Base-by-base conservation (phyloP, 2,329 filamentous ascomycete genomes). In the Ophiostoma himal-ulmi region DNA sequence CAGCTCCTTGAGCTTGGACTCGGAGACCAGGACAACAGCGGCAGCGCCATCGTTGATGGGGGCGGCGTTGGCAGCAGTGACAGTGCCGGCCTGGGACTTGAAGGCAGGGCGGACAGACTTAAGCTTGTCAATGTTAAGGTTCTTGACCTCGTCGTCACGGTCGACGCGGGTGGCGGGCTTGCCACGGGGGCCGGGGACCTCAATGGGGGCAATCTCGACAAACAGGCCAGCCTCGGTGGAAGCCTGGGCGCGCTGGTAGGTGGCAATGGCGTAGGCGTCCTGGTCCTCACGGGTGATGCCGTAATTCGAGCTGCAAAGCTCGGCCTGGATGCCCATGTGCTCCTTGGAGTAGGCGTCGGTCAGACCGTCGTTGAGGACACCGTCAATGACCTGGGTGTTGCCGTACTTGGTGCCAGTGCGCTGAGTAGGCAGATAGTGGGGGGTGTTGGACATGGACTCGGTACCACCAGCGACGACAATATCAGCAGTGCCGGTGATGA, bases 401-500 rank as follows among this genome's bases (percentile, higher is more conserved):
- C 95, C 95, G 81, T 96, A 99, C 83, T 98, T 98, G 81, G 91
- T 89, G 75, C 95, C 95, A 75, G 82, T 90, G 80, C 95, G 91
- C 76, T 97, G 85, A 80, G 84, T 91, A 74, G 93, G 91, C 69
- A 97, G 90, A 84, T 99, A 99, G 84, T 99, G 94, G 68, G 95
- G 95, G 70, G 91, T 86, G 84, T 98, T 98, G 78, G 94, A 97
- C 95, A 99, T 99, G 84, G 93, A 97, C 85, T 99, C 95, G 75
- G 94, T 89, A 76, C 95, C 95, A 78, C 94, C 95, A 74, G 94
- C 95, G 72, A 99, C 93, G 74, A 99, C 89, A 75, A 97, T 90
- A 76, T 92, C 90, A 74, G 94, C 94, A 79, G 93, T 97, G 75
- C 95, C 94, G 69, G 94, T 96, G 80, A 98, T 93, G 83, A 99